Percentiles rank a stretch among this genome's conserved stretches.
phyloP scores from a whole-genome alignment of 2,329 filamentous ascomycete species.

The Nothophoma quercina region DNA sequence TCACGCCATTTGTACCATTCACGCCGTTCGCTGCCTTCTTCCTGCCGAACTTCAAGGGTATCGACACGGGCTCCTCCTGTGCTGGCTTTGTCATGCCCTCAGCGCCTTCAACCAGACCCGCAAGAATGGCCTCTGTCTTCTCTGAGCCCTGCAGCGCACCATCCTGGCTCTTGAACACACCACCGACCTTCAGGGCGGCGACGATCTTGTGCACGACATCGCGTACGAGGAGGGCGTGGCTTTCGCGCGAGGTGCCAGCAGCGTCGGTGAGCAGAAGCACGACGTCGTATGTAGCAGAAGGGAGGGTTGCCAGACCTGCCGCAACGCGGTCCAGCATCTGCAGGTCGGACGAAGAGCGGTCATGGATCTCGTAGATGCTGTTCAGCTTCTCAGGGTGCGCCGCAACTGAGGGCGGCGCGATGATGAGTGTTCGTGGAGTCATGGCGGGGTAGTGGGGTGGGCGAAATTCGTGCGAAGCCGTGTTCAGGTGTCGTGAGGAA shows the following conservation, averaged over 20 bases:
- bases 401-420: constrained; percentile 89
- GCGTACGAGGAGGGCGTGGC: constrained; percentile 69
- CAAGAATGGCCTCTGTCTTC: constrained; percentile 81
- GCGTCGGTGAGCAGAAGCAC: constrained; percentile 84
- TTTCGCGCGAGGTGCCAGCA: constrained; percentile 69
- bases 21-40: constrained; percentile 60
- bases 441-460: constrained; percentile 36
- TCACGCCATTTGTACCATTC: constrained; percentile 26
- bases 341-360: constrained; percentile 81
- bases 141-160: constrained; percentile 64
- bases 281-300: constrained; percentile 79
- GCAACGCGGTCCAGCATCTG: constrained; percentile 97
- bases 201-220: constrained; percentile 74
- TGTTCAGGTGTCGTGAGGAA: neutral
- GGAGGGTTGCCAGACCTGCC: constrained; percentile 79
- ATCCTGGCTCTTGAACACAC: constrained; percentile 73
- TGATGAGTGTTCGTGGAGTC: constrained; percentile 73
- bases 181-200: constrained; percentile 74
- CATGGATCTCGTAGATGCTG: constrained; percentile 73
- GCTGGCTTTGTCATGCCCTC: constrained; percentile 79
- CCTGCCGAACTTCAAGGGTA: constrained; percentile 70
- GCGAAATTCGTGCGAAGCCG: constrained; percentile 5
- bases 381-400: constrained; percentile 81
- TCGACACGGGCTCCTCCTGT: constrained; percentile 63
- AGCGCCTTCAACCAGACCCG: constrained; percentile 72